These are phyloP conservation scores for Ajuga chamaepitys DNA, from an alignment of 257 asterid genomes.

Conservation along the genomic window DNA sequence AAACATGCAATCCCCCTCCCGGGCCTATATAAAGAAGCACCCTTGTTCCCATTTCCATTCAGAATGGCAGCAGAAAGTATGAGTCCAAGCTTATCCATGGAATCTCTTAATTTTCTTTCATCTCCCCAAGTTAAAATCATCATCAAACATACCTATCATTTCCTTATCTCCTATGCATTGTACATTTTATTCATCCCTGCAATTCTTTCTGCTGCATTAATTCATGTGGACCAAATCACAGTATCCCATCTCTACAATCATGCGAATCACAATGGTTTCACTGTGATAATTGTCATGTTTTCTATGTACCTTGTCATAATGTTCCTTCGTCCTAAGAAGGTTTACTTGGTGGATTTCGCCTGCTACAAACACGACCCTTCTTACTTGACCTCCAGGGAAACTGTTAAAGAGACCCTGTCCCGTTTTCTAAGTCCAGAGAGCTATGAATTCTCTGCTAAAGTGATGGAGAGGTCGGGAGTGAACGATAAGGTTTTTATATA, in stretches of 20 bases:
- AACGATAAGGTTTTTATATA: background rate
- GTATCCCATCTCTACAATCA: background rate
- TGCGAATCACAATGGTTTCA: background rate
- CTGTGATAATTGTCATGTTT: background rate
- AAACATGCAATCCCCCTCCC: background rate
- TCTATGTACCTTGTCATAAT: background rate
- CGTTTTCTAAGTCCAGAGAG: slow-evolving; percentile 2
- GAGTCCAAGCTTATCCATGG: background rate
- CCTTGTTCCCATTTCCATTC: background rate
- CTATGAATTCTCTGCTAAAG: background rate
- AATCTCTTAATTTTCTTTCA: background rate
- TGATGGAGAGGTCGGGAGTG: slow-evolving; percentile 13
- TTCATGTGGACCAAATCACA: too few species aligned
- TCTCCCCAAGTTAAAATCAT: background rate
- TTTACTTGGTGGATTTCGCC: slow-evolving; percentile 23
- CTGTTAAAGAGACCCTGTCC: background rate
- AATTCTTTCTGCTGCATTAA: background rate
- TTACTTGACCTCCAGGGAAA: background rate
- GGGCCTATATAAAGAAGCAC: background rate
- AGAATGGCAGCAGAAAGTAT: background rate
- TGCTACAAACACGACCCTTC: slow-evolving; percentile 26
- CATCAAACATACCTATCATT: background rate
- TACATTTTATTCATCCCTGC: slow-evolving; percentile 16
- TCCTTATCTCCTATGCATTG: background rate
- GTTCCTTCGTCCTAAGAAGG: background rate